Evolutionary conservation across 75 land plant species (phyloP).

Genomic region (Larix kaempferi): DNA sequence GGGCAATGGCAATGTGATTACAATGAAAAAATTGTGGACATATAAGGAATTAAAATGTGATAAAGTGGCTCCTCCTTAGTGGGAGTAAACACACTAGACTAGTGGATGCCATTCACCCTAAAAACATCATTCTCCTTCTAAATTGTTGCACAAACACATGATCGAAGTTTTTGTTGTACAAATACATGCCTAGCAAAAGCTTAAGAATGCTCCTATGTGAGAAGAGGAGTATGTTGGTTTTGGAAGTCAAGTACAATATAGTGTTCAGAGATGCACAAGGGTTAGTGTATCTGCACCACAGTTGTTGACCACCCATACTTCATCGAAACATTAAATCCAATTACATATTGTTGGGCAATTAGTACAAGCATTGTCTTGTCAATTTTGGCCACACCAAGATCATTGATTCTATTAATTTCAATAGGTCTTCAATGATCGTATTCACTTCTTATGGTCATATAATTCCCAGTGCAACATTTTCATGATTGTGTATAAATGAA

Average conservation of each 20-base stretch:
- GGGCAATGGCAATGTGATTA: slow-evolving; percentile 38
- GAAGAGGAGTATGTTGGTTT: slow-evolving; percentile 39
- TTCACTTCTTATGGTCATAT: slow-evolving; percentile 84
- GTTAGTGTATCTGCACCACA: slow-evolving; percentile 79
- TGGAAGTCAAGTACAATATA: slow-evolving; percentile 72
- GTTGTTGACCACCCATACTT: slow-evolving; percentile 61
- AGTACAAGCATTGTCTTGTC: slow-evolving; percentile 73
- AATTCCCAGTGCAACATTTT: slow-evolving; percentile 53
- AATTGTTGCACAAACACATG: slow-evolving; percentile 69
- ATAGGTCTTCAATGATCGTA: slow-evolving; percentile 35
- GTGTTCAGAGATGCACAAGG: slow-evolving; percentile 83
- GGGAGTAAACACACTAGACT: slow-evolving; percentile 67
- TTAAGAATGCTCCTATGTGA: slow-evolving; percentile 56
- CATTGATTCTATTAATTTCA: slow-evolving; percentile 20
- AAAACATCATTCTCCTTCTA: slow-evolving; percentile 74
- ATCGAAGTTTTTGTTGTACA: slow-evolving; percentile 72
- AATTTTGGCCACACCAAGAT: slow-evolving; percentile 80
- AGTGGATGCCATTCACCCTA: slow-evolving; percentile 44
- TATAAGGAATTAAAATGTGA: slow-evolving; percentile 32
- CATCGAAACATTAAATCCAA: slow-evolving; percentile 85
- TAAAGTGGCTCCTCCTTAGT: slow-evolving; percentile 43
- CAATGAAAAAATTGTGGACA: slow-evolving; percentile 71
- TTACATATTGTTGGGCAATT: slow-evolving; percentile 68
- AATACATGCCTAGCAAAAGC: slow-evolving; percentile 74
- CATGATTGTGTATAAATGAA: too few relatives aligned